Percentiles rank a stretch among this genome's conserved stretches.
Evolutionary conservation across 192 early-diverging fungal genomes (phyloP).

Genomic region (Dispira parvispora): DNA sequence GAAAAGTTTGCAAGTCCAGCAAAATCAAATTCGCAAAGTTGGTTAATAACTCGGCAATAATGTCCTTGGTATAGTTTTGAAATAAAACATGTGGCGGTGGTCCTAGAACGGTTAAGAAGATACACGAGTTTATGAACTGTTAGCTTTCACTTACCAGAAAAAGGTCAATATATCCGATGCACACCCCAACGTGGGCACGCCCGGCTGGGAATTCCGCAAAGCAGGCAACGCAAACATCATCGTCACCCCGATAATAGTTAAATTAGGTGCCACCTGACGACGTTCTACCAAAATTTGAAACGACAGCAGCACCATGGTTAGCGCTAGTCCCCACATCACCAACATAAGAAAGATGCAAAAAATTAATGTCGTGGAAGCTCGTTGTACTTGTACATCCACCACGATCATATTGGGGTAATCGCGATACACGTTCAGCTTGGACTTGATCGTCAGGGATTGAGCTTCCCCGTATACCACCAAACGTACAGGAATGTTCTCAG

Average conservation of each 20-base stretch:
- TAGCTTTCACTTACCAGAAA: background rate
- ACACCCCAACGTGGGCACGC: background rate
- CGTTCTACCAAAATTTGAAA: background rate
- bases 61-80: no score
- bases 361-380: background rate
- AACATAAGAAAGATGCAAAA: background rate
- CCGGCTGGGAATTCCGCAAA: background rate
- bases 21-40: no score
- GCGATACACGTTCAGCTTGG: background rate
- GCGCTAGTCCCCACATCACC: background rate
- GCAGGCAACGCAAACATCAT: slow-evolving; percentile 1
- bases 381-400: background rate
- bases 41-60: no score
- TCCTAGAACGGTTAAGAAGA: no score
- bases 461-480: background rate
- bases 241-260: background rate
- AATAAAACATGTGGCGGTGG: no score
- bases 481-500: background rate
- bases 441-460: background rate
- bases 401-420: background rate
- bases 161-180: background rate
- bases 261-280: background rate
- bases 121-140: no score
- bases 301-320: background rate
- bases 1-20: no score